Base-by-base conservation (phyloP, 495 filamentous ascomycete genomes). In the Penicillium verhagenii region DNA sequence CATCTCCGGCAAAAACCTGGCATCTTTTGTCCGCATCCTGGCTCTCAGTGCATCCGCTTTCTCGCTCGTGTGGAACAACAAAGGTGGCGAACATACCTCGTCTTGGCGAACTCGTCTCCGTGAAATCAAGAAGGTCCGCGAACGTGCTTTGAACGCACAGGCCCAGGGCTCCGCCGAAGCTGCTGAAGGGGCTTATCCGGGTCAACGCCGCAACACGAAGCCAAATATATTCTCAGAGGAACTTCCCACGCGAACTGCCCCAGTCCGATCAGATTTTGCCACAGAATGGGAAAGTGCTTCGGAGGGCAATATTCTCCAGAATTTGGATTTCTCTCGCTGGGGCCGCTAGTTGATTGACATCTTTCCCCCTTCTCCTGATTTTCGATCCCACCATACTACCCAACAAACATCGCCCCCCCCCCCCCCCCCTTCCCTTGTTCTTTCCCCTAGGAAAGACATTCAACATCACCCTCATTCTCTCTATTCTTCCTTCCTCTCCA, bases 21-120 rank as follows among this genome's bases (percentile, higher is more conserved):
- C 92, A 5, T 76, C 83, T n/a, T 96, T 95, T 64, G 87, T 96
- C 33, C 88, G 95, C 20, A 87, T 96, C 57, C 78, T 99, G 6
- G 92, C 93, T 1, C 79, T 97, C 53, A 97, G 96, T 67, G 92
- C 95, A 1, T 95, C 90, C 11, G 90, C 97, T 16, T 96, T 96
- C 70, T 88, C 87, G 6, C 82, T 89, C 44, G 92, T 97, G 42
- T 97, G 94, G 90, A 87, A 86, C 62, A 83, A 86, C 53, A 83
- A 88, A 51, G 86, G 87, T 33, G 88, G 89, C 53, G 92, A 96
- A 72, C 84, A 96, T 62, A 77, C 93, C 10, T 95, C 91, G 0
- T 88, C 89, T 14, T 97, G 94, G 92, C 84, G 91, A 24, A 89
- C 87, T 50, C 84, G 94, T 45, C 79, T 97, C 5, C 83, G 85